Conservation (phyloP, 1,284 basidiomycete genomes). For the Anthracocystis panici-leucophaei region DNA sequence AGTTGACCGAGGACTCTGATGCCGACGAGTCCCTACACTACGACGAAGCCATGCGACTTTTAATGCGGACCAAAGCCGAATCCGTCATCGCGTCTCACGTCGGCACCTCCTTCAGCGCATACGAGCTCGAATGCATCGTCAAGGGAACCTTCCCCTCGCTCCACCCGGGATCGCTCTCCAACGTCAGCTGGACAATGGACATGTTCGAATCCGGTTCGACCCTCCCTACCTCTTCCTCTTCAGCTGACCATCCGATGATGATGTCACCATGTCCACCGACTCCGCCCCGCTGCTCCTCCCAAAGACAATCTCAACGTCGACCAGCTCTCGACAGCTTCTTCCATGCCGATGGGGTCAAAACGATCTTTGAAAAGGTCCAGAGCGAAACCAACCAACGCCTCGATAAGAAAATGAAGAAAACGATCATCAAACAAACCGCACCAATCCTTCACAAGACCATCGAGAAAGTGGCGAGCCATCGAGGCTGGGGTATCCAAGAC, state of each 20-base stretch:
- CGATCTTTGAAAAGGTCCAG: constrained; percentile 20
- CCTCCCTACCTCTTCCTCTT: constrained; percentile 14
- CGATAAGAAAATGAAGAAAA: constrained; percentile 30
- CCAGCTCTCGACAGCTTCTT: constrained; percentile 40
- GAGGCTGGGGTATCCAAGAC: constrained; percentile 45
- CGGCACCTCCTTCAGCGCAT: constrained; percentile 6
- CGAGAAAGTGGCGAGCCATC: constrained; percentile 28
- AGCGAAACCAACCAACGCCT: constrained; percentile 1
- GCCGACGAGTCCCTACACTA: constrained; percentile 11
- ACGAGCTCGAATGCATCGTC: constrained; percentile 27
- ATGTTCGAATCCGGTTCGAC: constrained; percentile 21
- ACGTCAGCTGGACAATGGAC: constrained; percentile 34
- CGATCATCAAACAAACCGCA: constrained; percentile 35
- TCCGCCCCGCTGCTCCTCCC: neutral
- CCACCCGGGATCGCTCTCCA: constrained; percentile 21
- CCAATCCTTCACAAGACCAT: constrained; percentile 42
- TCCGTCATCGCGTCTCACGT: constrained; percentile 23
- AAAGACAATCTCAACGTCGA: constrained; percentile 17
- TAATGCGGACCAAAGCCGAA: constrained; percentile 33
- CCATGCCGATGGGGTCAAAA: constrained; percentile 29
- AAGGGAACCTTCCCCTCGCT: constrained; percentile 14
- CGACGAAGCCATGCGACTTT: constrained; percentile 28
- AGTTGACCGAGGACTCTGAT: constrained; percentile 21
- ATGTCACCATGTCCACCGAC: constrained; percentile 3
- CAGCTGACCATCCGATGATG: neutral